Conservation (phyloP, 257 asterid genomes). For the Gynochthodes officinalis region DNA sequence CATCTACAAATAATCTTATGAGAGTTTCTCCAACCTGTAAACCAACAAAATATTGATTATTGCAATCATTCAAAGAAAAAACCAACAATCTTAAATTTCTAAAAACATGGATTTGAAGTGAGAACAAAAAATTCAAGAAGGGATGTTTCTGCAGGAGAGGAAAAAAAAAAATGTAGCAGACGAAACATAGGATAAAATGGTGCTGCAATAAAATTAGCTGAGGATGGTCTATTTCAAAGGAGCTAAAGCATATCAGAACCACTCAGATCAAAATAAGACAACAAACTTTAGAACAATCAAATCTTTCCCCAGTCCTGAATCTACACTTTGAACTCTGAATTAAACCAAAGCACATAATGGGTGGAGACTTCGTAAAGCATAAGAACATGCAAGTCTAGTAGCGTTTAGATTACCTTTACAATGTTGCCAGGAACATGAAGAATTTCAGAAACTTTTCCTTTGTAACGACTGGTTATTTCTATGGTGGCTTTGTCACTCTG, state of each 20-base stretch:
- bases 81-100: constrained; percentile 10
- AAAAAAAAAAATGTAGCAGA: not conserved
- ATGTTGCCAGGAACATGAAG: constrained; percentile 82
- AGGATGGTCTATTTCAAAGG: not conserved
- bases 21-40: constrained; percentile 95
- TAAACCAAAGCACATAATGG: not conserved
- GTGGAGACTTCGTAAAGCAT: not conserved
- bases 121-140: not conserved
- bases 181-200: not conserved
- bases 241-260: not conserved
- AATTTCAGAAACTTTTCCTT: constrained; percentile 62
- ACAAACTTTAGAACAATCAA: not conserved
- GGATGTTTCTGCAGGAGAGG: not conserved
- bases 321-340: not conserved
- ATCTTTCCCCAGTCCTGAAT: not conserved
- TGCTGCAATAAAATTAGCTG: not conserved
- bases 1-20: constrained; percentile 60
- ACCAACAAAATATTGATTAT: constrained; percentile 13
- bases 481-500: constrained; percentile 99
- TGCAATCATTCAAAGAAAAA: constrained; percentile 7
- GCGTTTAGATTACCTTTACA: constrained; percentile 57
- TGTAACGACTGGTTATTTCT: constrained; percentile 96
- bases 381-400: not conserved
- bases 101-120: not conserved
- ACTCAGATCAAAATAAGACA: not conserved